These are phyloP conservation scores for Ceratobasidium sp. DNA, from an alignment of 1,284 basidiomycete genomes.

Conservation along the genomic window DNA sequence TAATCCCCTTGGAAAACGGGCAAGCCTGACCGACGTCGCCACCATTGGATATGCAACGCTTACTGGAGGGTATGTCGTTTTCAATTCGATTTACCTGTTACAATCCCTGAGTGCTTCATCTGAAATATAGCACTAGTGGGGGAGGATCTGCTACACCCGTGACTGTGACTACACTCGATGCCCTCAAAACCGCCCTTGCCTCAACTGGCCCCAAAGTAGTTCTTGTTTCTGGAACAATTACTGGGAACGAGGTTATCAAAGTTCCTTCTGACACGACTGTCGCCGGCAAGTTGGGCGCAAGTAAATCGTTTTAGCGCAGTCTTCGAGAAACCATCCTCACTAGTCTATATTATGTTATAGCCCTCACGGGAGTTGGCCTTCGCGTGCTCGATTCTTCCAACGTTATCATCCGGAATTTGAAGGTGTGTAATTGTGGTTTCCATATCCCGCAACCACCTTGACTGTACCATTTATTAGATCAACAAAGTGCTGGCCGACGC, in stretches of 20 bases:
- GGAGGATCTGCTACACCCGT: constrained; percentile 26
- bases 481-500: constrained; percentile 21
- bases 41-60: constrained; percentile 31
- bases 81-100: neutral
- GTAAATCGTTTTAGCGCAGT: neutral
- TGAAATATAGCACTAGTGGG: constrained; percentile 27
- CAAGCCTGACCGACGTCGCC: constrained; percentile 12
- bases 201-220: constrained; percentile 63
- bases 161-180: constrained; percentile 50
- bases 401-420: constrained; percentile 66
- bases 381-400: constrained; percentile 61
- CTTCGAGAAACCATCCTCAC: neutral
- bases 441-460: neutral
- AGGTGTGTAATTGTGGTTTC: constrained; percentile 57
- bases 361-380: constrained; percentile 61
- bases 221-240: constrained; percentile 62
- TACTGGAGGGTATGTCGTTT: constrained; percentile 13
- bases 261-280: constrained; percentile 63
- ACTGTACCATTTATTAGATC: constrained; percentile 25
- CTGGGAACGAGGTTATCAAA: constrained; percentile 61
- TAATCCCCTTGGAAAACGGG: constrained; percentile 4
- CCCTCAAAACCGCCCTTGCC: constrained; percentile 61
- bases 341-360: neutral
- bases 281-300: constrained; percentile 56
- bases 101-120: neutral